phyloP scores from a whole-genome alignment of 1,284 basidiomycete genomes.

The Naganishia albida region DNA sequence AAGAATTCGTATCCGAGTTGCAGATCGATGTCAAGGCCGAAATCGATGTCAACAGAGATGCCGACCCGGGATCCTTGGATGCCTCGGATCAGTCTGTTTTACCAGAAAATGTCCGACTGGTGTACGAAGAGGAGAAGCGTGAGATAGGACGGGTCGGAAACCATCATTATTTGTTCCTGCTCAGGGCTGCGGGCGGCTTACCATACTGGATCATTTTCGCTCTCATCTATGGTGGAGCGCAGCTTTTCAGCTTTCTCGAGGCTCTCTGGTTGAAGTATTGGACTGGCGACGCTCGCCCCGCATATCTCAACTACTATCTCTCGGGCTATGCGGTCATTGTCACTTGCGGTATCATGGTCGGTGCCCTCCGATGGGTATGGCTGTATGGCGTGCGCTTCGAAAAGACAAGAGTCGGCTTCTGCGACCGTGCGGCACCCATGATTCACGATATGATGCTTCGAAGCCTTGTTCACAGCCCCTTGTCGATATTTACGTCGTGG shows the following conservation, averaged over 20 bases:
- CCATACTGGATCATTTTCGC: conserved; percentile 51
- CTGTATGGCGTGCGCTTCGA: conserved; percentile 47
- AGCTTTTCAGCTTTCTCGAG: conserved; percentile 37
- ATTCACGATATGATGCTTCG: conserved; percentile 64
- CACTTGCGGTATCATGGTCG: conserved; percentile 35
- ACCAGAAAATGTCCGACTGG: conserved; percentile 57
- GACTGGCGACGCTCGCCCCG: conserved; percentile 42
- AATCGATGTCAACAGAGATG: neutral
- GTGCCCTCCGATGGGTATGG: conserved; percentile 49
- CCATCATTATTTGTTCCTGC: conserved; percentile 46
- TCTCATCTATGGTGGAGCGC: conserved; percentile 39
- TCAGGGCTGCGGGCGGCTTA: conserved; percentile 48
- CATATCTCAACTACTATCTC: conserved; percentile 44
- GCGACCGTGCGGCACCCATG: conserved; percentile 62
- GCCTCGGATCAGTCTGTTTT: neutral
- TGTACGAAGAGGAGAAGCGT: conserved; percentile 74
- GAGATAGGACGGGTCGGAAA: conserved; percentile 55
- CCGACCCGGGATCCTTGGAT: neutral
- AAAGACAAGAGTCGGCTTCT: conserved; percentile 56
- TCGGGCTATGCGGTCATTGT: conserved; percentile 40
- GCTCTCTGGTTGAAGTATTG: conserved; percentile 43
- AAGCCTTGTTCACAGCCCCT: conserved; percentile 66
- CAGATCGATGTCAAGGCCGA: neutral
- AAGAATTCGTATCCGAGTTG: neutral
- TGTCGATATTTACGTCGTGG: conserved; percentile 79